These are phyloP conservation scores for Trypanosoma melophagium DNA, from an alignment of 208 protist species.

Conservation along the genomic window DNA sequence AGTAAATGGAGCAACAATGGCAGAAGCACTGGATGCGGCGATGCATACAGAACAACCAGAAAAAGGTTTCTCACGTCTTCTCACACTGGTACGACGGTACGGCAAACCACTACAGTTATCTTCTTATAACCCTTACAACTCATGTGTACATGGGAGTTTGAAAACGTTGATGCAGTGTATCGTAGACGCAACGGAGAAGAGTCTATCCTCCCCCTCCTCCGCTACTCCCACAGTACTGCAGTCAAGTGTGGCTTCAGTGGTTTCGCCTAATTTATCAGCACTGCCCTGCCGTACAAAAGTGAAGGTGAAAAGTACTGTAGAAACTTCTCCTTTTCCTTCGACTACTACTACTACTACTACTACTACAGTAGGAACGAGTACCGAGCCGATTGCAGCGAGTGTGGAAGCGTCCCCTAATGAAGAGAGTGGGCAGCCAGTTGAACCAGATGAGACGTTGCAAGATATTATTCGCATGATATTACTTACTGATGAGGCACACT, in stretches of 20 bases:
- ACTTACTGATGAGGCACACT: constrained; percentile 78
- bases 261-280: constrained; percentile 18
- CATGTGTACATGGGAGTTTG: constrained; percentile 13
- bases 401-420: no score
- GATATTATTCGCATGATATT: constrained; percentile 79
- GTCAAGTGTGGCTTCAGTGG: constrained; percentile 8
- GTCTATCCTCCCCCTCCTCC: neutral
- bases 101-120: neutral
- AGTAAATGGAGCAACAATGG: constrained; percentile 20
- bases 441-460: constrained; percentile 24
- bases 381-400: no score
- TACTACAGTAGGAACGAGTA: neutral
- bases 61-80: neutral
- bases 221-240: neutral
- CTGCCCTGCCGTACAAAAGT: neutral
- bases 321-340: neutral
- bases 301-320: neutral
- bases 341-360: neutral
- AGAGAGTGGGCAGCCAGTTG: no score
- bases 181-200: neutral
- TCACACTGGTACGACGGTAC: constrained; percentile 7
- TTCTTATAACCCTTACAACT: constrained; percentile 15
- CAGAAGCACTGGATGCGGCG: constrained; percentile 18
- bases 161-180: constrained; percentile 15
- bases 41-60: constrained; percentile 19